Evolutionary conservation across 176 grass and related monocot genomes (phyloP).

Genomic region (Pontederia crassipes): DNA sequence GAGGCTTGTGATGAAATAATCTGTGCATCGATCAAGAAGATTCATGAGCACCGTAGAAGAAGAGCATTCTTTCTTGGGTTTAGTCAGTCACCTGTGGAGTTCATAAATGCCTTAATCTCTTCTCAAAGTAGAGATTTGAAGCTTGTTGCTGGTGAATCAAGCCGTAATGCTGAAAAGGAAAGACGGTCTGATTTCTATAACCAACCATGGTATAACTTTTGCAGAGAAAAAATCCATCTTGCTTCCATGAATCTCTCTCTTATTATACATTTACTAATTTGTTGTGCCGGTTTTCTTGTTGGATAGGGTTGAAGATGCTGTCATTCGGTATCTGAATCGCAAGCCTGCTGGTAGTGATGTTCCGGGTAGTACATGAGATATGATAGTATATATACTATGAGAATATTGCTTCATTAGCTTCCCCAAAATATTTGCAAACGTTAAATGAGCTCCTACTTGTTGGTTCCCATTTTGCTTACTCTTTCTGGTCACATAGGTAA

Average conservation of each 20-base stretch:
- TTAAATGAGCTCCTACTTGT: neutral
- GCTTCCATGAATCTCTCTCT: neutral
- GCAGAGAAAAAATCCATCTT: neutral
- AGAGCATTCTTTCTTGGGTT: conserved; percentile 97
- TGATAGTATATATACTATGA: neutral
- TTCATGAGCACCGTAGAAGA: conserved; percentile 91
- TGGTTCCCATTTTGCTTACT: neutral
- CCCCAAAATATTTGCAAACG: neutral
- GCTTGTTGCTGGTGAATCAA: conserved; percentile 70
- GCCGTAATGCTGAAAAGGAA: conserved; percentile 74
- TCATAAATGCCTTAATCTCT: conserved; percentile 82
- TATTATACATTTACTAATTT: neutral
- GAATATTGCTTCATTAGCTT: neutral
- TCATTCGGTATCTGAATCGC: conserved; percentile 86
- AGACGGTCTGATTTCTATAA: conserved; percentile 81
- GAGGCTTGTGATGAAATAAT: conserved; percentile 92
- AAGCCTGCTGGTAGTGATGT: conserved; percentile 56
- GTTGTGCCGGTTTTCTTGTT: neutral
- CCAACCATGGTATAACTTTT: conserved; percentile 59
- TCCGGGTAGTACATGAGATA: conserved; percentile 26
- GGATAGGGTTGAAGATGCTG: conserved; percentile 85
- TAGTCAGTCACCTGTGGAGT: conserved; percentile 92
- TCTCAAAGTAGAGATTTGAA: conserved; percentile 98
- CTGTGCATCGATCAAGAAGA: conserved; percentile 94
- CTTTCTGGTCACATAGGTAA: too few species aligned